Evolutionary conservation across 2,329 filamentous ascomycete genomes (phyloP), one percentile per base, ranked within the genome.

Genomic region (Paecilomyces niveus): DNA sequence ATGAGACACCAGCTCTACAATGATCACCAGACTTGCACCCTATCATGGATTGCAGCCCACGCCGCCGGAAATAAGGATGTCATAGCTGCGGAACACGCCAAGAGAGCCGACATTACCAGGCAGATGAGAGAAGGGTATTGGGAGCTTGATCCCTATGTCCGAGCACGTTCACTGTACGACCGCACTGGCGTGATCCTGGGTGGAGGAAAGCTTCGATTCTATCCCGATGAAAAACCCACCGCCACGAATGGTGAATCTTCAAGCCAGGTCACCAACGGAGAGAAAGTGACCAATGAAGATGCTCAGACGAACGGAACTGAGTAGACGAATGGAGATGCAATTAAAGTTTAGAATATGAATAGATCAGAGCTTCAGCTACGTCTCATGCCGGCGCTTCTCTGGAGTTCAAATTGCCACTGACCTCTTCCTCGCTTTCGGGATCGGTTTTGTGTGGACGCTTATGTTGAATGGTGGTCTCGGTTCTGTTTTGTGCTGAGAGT

Each of bases 131-230:
- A 82, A 54, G 89, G 89, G 65, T 99, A 97, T 77, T 99, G 94
- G 93, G 81, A 82, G 45, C 74, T 97, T 56, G 94, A 99, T 75
- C 91, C 91, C 0, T 96, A 93, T 72, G 72, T 97, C 31, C 82
- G 94, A 45, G 90, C 92, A 11, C 83, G 88, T 67, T 89, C 87
- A n/a, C 75, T 90, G 61, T 97, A 96, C 67, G 94, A 99, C 72
- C 84, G 94, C 60, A 82, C 81, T 11, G 90, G 92, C 0, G 78
- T 94, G 60, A 80, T 97, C 53, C 77, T 83, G 60, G 75, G 80
- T 0, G 85, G 80, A 10, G 92, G 92, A 1, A 81, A 81, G 68
- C 75, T 93, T 51, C 78, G 89, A 35, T 92, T 90, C 73, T 94
- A 95, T 68, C 81, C 82, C 3, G 59, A 53, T 31, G 54, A 60